Percentiles rank a stretch among this genome's conserved stretches.
phyloP scores from a whole-genome alignment of 2,329 filamentous ascomycete genomes.

The Fusarium kyushuense region DNA sequence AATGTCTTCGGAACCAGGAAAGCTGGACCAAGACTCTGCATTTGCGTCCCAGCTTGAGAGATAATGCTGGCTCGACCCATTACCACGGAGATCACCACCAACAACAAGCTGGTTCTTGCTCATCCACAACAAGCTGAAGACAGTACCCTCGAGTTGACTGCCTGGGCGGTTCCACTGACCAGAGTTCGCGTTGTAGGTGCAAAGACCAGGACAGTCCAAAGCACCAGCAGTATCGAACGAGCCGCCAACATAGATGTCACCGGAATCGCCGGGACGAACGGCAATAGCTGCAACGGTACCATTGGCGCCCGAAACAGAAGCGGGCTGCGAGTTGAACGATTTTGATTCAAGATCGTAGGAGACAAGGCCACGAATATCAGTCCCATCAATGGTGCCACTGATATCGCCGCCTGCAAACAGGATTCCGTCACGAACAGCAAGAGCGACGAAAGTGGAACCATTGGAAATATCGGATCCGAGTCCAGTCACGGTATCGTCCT shows the following conservation, averaged over 20 bases:
- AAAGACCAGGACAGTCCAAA: conserved; percentile 84
- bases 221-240: conserved; percentile 86
- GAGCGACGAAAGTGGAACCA: conserved; percentile 79
- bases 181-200: conserved; percentile 77
- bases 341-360: conserved; percentile 79
- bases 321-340: conserved; percentile 77
- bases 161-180: conserved; percentile 86
- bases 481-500: conserved; percentile 81
- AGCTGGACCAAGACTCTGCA: conserved; percentile 73
- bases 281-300: conserved; percentile 82
- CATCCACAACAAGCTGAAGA: conserved; percentile 81
- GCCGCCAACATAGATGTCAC: conserved; percentile 87
- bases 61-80: conserved; percentile 69
- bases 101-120: conserved; percentile 78
- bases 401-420: conserved; percentile 88
- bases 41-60: conserved; percentile 81
- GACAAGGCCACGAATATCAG: conserved; percentile 77
- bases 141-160: conserved; percentile 75
- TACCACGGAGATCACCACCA: conserved; percentile 79
- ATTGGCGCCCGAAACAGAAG: conserved; percentile 76
- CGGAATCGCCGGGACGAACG: conserved; percentile 71
- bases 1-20: conserved; percentile 72
- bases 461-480: conserved; percentile 73
- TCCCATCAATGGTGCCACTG: conserved; percentile 74
- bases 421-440: conserved; percentile 74